Evolutionary conservation across 2,329 filamentous ascomycete genomes (phyloP).

Genomic region (Epicoccum sorghinum): DNA sequence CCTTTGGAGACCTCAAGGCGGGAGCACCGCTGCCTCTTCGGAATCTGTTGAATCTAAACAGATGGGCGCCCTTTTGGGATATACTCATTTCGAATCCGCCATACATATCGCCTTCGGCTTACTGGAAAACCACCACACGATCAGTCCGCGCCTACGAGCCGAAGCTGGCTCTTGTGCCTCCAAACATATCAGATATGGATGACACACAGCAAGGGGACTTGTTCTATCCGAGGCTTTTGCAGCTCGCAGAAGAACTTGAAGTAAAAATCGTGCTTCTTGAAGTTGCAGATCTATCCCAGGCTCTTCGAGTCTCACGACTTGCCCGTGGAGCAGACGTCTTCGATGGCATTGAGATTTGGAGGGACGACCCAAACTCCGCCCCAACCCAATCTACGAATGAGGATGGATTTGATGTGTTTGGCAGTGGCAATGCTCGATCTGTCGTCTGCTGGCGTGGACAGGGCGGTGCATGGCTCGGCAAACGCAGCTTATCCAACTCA

Average conservation of each 20-base stretch:
- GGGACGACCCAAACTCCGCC: conserved; percentile 59
- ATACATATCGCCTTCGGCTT: conserved; percentile 75
- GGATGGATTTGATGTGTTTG: conserved; percentile 39
- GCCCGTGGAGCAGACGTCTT: conserved; percentile 37
- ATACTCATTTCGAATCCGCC: conserved; percentile 88
- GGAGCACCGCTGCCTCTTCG: conserved; percentile 19
- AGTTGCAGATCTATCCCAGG: conserved; percentile 73
- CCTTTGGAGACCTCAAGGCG: conserved; percentile 52
- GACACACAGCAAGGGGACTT: conserved; percentile 53
- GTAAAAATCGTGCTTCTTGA: conserved; percentile 70
- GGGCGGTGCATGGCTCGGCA: conserved; percentile 37
- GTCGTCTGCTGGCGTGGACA: conserved; percentile 51
- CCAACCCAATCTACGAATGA: not conserved
- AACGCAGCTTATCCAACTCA: not conserved
- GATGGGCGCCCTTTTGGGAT: conserved; percentile 50
- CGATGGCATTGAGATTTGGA: conserved; percentile 69
- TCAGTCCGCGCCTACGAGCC: conserved; percentile 87
- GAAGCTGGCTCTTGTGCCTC: conserved; percentile 71
- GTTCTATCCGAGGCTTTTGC: conserved; percentile 72
- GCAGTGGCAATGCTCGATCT: conserved; percentile 51
- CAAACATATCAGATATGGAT: conserved; percentile 12
- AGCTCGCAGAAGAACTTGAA: conserved; percentile 57
- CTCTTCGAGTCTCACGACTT: conserved; percentile 64
- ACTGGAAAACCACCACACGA: conserved; percentile 66
- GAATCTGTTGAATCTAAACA: conserved; percentile 20